phyloP scores from a whole-genome alignment of 2,329 filamentous ascomycete species.

The Alternaria arborescens region DNA sequence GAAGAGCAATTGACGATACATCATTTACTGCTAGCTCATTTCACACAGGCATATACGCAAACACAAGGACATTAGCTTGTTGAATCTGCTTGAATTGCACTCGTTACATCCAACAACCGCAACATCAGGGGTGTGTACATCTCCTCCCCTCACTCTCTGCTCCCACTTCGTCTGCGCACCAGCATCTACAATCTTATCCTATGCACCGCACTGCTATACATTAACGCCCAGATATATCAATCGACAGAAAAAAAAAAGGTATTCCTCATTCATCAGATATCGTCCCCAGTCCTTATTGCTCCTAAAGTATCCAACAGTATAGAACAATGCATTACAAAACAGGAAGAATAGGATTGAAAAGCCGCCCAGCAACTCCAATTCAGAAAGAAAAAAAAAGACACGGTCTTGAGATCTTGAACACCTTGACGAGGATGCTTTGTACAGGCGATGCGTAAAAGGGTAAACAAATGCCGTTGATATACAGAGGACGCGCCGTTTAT shows the following conservation, averaged over 20 bases:
- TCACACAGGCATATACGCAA: too few relatives aligned
- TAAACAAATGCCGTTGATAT: conserved; percentile 18
- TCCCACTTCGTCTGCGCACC: too few relatives aligned
- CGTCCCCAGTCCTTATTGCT: not conserved
- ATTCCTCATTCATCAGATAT: conserved; percentile 3
- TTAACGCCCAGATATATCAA: conserved; percentile 6
- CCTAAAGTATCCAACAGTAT: not conserved
- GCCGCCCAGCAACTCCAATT: conserved; percentile 3
- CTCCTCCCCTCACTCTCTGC: not conserved
- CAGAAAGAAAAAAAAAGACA: not conserved
- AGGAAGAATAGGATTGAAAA: not conserved
- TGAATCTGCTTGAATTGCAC: too few relatives aligned
- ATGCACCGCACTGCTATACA: not conserved
- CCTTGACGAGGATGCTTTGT: conserved; percentile 20
- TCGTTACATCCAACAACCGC: too few relatives aligned
- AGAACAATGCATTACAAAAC: conserved; percentile 4
- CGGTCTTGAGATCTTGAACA: conserved; percentile 1
- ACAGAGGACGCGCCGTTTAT: conserved; percentile 14
- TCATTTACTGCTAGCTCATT: too few relatives aligned
- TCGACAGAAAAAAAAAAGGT: not conserved
- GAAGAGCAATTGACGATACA: too few relatives aligned
- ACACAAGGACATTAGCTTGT: too few relatives aligned
- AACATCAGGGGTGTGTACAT: not conserved
- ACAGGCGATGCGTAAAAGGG: conserved; percentile 35
- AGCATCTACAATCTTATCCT: not conserved